phyloP scores from a whole-genome alignment of 805 yeast genomes.

The Lipomyces chichibuensis region DNA sequence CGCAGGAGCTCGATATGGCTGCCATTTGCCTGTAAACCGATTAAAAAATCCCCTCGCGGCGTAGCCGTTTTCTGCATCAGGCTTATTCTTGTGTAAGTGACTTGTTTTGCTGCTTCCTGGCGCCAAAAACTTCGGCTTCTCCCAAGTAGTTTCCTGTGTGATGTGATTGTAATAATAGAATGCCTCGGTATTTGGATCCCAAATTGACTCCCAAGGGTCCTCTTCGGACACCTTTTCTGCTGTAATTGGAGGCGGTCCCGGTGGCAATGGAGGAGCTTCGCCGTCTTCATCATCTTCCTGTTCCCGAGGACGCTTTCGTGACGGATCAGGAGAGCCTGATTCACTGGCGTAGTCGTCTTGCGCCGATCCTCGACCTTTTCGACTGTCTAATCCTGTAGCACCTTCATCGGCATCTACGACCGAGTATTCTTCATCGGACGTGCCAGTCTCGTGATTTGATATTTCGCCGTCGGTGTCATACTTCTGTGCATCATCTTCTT shows the following conservation, averaged over 20 bases:
- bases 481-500: neutral
- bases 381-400: neutral
- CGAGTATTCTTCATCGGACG: neutral
- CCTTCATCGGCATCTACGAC: neutral
- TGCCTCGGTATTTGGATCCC: conserved; percentile 32
- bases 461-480: neutral
- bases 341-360: neutral
- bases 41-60: conserved; percentile 30
- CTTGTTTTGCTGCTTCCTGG: neutral
- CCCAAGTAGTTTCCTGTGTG: conserved; percentile 40
- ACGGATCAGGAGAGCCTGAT: neutral
- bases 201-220: conserved; percentile 41
- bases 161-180: conserved; percentile 39
- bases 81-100: neutral
- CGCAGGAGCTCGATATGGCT: conserved; percentile 9
- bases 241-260: conserved; percentile 34
- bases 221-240: conserved; percentile 25
- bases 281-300: conserved; percentile 10
- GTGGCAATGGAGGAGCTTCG: conserved; percentile 34
- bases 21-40: conserved; percentile 31
- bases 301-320: neutral
- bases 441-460: neutral
- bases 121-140: conserved; percentile 34
- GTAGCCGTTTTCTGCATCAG: conserved; percentile 15
- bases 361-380: neutral